Percentiles rank a stretch among this genome's conserved stretches.
phyloP scores from a whole-genome alignment of 345 rosid species.

The Rhodamnia argentea region DNA sequence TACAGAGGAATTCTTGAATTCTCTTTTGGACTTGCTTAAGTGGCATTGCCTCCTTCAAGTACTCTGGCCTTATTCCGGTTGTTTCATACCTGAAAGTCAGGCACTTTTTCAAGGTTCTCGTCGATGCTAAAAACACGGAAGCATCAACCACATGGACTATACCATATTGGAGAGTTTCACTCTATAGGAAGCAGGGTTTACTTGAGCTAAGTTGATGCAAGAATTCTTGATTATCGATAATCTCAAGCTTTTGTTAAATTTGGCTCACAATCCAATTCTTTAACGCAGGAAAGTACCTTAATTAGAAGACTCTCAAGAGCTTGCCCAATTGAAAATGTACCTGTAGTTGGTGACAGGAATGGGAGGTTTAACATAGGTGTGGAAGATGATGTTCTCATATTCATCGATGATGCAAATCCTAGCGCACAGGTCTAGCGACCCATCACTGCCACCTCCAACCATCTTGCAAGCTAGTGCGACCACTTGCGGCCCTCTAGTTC shows the following conservation, averaged over 20 bases:
- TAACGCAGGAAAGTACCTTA: neutral
- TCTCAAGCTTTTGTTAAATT: neutral
- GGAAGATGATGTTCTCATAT: constrained; percentile 62
- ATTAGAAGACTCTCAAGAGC: neutral
- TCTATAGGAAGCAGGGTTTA: neutral
- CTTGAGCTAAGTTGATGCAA: neutral
- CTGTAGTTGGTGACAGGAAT: constrained; percentile 73
- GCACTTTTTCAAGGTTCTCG: neutral
- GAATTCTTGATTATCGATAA: neutral
- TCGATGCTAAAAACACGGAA: neutral
- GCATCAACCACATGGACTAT: neutral
- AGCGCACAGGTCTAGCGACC: constrained; percentile 70
- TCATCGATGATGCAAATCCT: constrained; percentile 79
- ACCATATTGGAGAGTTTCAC: neutral
- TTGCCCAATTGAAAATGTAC: constrained; percentile 9
- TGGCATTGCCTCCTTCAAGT: constrained; percentile 66
- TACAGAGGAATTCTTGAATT: constrained; percentile 81
- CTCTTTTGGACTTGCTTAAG: constrained; percentile 55
- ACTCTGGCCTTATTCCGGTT: constrained; percentile 73
- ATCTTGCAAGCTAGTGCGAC: constrained; percentile 85
- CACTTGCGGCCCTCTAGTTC: constrained; percentile 34
- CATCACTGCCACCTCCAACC: constrained; percentile 94
- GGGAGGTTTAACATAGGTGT: constrained; percentile 61
- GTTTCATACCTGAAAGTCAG: constrained; percentile 44
- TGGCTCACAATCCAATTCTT: neutral